Evolutionary conservation across 2,329 filamentous ascomycete species (phyloP).

Genomic region (Rhinocladiella similis): DNA sequence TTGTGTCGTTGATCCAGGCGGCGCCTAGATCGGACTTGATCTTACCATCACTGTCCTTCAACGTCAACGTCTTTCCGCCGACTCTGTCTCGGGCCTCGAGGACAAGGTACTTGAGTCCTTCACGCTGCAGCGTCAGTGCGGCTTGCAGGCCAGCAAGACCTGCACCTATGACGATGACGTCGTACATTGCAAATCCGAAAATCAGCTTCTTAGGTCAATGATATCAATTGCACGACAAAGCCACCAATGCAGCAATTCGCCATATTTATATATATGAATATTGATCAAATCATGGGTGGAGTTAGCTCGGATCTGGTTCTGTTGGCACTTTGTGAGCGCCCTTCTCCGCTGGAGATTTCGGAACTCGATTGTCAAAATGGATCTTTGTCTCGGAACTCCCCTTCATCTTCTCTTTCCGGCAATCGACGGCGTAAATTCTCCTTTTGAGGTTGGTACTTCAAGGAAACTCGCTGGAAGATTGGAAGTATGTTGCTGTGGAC

Average conservation of each 20-base stretch:
- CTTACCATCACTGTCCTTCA: conserved; percentile 29
- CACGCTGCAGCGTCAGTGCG: conserved; percentile 36
- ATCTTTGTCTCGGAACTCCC: background rate
- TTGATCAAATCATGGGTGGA: background rate
- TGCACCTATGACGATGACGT: conserved; percentile 46
- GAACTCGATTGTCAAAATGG: background rate
- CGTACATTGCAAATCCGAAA: conserved; percentile 8
- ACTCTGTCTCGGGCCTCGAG: conserved; percentile 54
- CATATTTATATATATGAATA: background rate
- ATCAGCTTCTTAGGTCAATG: background rate
- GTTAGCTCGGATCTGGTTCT: background rate
- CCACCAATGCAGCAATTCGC: background rate
- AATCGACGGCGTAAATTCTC: background rate
- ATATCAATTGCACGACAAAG: too few relatives aligned
- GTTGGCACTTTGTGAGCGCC: background rate
- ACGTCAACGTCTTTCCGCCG: conserved; percentile 54
- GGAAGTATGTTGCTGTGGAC: too few relatives aligned
- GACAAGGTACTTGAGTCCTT: conserved; percentile 44
- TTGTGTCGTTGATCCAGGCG: conserved; percentile 40
- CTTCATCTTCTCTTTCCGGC: background rate
- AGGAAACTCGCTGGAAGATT: too few relatives aligned
- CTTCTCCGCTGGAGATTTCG: background rate
- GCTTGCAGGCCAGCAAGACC: conserved; percentile 44
- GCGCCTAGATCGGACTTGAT: conserved; percentile 38
- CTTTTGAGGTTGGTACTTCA: too few relatives aligned